Percentiles rank a stretch among this genome's conserved stretches.
Conservation (phyloP, 108 stramenopile species). For the Asterionellopsis glacialis region DNA sequence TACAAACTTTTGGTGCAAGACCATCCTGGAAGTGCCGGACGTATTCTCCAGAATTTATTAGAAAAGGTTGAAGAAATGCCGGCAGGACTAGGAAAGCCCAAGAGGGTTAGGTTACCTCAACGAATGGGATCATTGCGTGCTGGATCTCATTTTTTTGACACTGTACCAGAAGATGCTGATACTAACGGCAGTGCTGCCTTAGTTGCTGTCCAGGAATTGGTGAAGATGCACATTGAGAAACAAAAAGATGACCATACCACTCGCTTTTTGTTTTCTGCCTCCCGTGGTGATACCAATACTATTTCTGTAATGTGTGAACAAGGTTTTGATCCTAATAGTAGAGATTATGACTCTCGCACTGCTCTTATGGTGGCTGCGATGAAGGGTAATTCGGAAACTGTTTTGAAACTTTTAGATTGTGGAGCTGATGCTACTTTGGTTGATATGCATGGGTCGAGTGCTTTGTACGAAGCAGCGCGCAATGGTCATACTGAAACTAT, state of each 20-base stretch:
- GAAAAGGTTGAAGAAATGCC: constrained; percentile 25
- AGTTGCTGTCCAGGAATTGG: constrained; percentile 18
- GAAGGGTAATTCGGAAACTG: constrained; percentile 27
- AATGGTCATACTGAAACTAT: constrained; percentile 33
- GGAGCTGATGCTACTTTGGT: constrained; percentile 15
- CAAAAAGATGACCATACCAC: constrained; percentile 40
- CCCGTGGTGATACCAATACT: constrained; percentile 18
- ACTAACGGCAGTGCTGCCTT: constrained; percentile 10
- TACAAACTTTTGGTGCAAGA: constrained; percentile 43
- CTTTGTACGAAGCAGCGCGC: constrained; percentile 29
- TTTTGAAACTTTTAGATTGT: constrained; percentile 25
- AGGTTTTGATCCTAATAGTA: constrained; percentile 30
- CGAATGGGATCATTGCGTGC: constrained; percentile 25
- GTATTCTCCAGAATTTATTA: constrained; percentile 43
- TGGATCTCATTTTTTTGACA: constrained; percentile 19
- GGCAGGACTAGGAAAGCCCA: background rate
- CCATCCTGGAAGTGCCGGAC: constrained; percentile 39
- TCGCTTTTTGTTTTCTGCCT: constrained; percentile 32
- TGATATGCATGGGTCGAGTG: constrained; percentile 33
- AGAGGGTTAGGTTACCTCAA: constrained; percentile 21
- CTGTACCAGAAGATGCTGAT: background rate
- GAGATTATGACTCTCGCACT: constrained; percentile 36
- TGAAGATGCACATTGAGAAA: constrained; percentile 37
- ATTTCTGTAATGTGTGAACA: constrained; percentile 34
- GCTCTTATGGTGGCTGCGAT: constrained; percentile 38